Percentiles rank a stretch among this genome's conserved stretches.
Evolutionary conservation across 2,329 filamentous ascomycete genomes (phyloP).

Genomic region (Lasiodiplodia citricola): DNA sequence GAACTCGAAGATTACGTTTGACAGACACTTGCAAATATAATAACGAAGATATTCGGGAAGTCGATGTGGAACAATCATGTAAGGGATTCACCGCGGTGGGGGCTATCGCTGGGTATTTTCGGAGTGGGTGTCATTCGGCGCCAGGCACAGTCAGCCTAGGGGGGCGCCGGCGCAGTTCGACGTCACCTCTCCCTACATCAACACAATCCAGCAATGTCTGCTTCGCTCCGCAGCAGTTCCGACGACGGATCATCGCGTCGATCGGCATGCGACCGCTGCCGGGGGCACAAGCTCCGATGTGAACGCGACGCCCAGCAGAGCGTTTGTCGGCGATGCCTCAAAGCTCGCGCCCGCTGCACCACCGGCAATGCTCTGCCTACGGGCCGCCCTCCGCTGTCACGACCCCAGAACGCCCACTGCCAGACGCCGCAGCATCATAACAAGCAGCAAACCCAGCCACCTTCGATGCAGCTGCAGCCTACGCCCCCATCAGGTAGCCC

Average conservation of each 20-base stretch:
- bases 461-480: neutral
- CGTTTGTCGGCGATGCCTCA: neutral
- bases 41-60: neutral
- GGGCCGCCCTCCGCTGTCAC: neutral
- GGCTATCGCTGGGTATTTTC: neutral
- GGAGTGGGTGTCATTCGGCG: neutral
- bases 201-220: neutral
- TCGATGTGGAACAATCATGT: neutral
- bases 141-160: neutral
- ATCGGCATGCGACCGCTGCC: constrained; percentile 5
- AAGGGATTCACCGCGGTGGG: neutral
- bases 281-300: neutral
- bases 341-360: neutral
- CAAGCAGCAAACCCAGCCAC: neutral
- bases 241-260: neutral
- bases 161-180: neutral
- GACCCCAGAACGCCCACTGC: neutral
- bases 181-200: neutral
- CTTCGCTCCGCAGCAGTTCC: neutral
- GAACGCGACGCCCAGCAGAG: neutral
- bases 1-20: no score
- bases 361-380: neutral
- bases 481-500: neutral
- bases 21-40: no score
- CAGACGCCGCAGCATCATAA: neutral